phyloP scores from a whole-genome alignment of 2,329 filamentous ascomycete species.

The Nemania bipapillata region DNA sequence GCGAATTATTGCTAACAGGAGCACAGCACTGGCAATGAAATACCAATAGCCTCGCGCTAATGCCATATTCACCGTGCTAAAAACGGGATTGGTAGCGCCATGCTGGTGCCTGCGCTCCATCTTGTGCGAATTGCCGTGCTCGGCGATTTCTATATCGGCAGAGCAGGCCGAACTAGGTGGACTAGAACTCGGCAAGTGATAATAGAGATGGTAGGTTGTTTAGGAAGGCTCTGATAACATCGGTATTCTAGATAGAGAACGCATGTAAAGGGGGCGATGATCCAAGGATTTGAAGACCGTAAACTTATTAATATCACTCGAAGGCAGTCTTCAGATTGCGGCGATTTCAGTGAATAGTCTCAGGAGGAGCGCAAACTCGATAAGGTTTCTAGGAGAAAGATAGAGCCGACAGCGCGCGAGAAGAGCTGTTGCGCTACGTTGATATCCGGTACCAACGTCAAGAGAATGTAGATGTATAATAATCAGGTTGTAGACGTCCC shows the following conservation, averaged over 20 bases:
- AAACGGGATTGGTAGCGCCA: conserved; percentile 50
- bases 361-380: neutral
- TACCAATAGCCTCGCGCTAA: conserved; percentile 70
- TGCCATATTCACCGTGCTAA: conserved; percentile 60
- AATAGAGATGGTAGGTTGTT: neutral
- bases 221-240: neutral
- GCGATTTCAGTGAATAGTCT: neutral
- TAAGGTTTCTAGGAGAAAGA: neutral
- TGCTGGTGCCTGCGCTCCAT: conserved; percentile 49
- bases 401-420: neutral
- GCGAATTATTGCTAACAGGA: conserved; percentile 56
- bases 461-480: neutral
- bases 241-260: neutral
- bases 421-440: neutral
- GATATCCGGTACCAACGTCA: neutral
- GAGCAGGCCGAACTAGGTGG: neutral
- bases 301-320: conserved; percentile 2
- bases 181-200: neutral
- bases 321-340: neutral
- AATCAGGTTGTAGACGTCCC: neutral
- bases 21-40: conserved; percentile 63
- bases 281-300: neutral
- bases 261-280: neutral
- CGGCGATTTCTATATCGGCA: neutral
- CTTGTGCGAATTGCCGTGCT: conserved; percentile 16